phyloP scores from a whole-genome alignment of 2,329 filamentous ascomycete genomes.

The Monilinia fructicola region DNA sequence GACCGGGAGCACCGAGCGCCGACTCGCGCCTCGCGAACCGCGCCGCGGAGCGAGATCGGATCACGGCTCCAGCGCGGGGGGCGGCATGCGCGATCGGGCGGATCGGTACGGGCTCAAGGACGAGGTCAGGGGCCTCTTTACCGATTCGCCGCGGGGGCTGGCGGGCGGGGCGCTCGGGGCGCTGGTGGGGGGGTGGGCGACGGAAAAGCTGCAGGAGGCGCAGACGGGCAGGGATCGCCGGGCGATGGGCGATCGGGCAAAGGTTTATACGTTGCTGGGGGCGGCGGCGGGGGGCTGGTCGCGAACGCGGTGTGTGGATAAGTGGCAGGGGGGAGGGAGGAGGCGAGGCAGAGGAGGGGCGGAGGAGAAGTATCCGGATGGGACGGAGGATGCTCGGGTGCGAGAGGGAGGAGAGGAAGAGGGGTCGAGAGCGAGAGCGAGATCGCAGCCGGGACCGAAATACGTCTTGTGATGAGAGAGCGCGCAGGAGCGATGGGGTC shows the following conservation, averaged over 20 bases:
- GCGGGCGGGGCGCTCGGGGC: constrained; percentile 33
- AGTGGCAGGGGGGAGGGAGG: constrained; percentile 31
- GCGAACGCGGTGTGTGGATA: constrained; percentile 35
- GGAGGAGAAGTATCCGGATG: constrained; percentile 17
- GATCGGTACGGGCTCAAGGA: constrained; percentile 28
- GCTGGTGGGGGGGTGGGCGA: constrained; percentile 35
- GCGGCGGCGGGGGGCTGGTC: constrained; percentile 35
- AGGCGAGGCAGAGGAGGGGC: constrained; percentile 25
- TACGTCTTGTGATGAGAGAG: not conserved
- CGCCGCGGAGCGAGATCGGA: not conserved
- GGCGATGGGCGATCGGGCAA: constrained; percentile 24
- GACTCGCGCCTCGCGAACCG: not conserved
- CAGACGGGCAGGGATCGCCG: constrained; percentile 26
- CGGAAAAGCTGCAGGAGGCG: constrained; percentile 30
- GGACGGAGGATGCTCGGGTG: constrained; percentile 1
- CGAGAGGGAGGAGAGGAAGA: constrained; percentile 2
- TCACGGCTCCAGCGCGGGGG: not conserved
- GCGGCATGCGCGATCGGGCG: constrained; percentile 1
- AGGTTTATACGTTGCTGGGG: constrained; percentile 33
- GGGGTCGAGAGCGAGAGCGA: constrained; percentile 6
- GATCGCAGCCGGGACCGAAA: not conserved
- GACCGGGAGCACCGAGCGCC: not conserved
- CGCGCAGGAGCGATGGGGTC: not conserved
- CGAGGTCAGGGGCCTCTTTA: constrained; percentile 31
- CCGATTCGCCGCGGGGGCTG: constrained; percentile 29